phyloP scores from a whole-genome alignment of 2,329 filamentous ascomycete genomes.

The Lomentospora prolificans region DNA sequence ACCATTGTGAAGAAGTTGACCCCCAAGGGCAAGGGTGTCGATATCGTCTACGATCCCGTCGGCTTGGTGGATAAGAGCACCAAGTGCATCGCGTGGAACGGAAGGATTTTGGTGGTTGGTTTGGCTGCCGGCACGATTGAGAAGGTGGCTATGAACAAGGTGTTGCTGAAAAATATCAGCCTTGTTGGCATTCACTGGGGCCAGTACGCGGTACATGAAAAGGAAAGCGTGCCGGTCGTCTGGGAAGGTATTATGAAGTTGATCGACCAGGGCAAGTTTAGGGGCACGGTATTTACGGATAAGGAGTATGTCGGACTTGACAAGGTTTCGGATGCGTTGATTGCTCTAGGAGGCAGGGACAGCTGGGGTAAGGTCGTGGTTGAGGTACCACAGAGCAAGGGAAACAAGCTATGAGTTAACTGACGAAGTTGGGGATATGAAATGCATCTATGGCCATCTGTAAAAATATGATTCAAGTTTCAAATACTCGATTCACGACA shows the following conservation, averaged over 20 bases:
- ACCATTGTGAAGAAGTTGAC: conserved; percentile 66
- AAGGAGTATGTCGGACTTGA: conserved; percentile 76
- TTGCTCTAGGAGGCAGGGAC: conserved; percentile 66
- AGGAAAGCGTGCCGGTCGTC: conserved; percentile 57
- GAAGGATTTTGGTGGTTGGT: conserved; percentile 74
- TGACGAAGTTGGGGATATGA: background rate
- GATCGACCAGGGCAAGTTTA: conserved; percentile 69
- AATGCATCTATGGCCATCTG: too few species aligned
- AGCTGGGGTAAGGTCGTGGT: conserved; percentile 97
- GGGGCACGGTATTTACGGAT: conserved; percentile 73
- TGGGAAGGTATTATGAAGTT: conserved; percentile 77
- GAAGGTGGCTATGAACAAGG: conserved; percentile 85
- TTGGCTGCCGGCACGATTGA: conserved; percentile 72
- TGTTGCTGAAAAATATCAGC: conserved; percentile 86
- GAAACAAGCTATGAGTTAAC: conserved; percentile 39
- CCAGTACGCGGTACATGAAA: conserved; percentile 66
- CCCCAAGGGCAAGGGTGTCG: conserved; percentile 61
- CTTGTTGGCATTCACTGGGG: conserved; percentile 91
- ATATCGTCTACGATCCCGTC: conserved; percentile 93
- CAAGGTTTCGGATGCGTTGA: conserved; percentile 63
- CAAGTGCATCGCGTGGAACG: conserved; percentile 92
- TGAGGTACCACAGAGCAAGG: conserved; percentile 61
- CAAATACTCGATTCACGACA: too few species aligned
- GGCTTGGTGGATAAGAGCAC: conserved; percentile 79
- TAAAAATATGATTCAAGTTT: too few species aligned